Evolutionary conservation across 2,329 filamentous ascomycete genomes (phyloP).

Genomic region (Microcyclosporella mali): DNA sequence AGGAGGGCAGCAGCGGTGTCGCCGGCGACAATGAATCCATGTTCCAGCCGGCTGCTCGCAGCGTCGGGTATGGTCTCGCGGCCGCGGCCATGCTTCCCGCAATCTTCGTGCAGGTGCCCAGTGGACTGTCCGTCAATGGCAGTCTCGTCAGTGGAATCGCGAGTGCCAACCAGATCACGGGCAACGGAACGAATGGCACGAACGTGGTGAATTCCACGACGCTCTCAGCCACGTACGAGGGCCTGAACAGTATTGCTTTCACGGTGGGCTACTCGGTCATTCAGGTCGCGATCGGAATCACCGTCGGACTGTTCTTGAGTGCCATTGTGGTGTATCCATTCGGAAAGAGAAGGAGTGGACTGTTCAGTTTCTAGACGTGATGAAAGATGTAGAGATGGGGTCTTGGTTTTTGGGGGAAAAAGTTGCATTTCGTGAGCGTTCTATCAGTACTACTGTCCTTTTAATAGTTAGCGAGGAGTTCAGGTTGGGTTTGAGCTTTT

Average conservation of each 20-base stretch:
- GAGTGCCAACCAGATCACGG: slow-evolving; percentile 50
- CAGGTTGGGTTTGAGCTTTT: too few relatives aligned
- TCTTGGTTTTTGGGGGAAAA: slow-evolving; percentile 1
- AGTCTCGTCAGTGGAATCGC: slow-evolving; percentile 52
- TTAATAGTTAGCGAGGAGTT: too few relatives aligned
- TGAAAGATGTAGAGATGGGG: not conserved
- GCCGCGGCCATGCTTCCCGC: slow-evolving; percentile 80
- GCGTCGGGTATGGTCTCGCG: slow-evolving; percentile 67
- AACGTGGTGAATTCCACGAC: slow-evolving; percentile 37
- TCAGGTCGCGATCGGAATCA: slow-evolving; percentile 48
- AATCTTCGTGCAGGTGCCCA: slow-evolving; percentile 67
- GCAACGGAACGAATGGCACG: slow-evolving; percentile 38
- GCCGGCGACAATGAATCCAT: slow-evolving; percentile 18
- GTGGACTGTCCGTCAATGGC: slow-evolving; percentile 53
- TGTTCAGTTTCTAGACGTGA: slow-evolving; percentile 35
- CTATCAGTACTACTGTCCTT: too few relatives aligned
- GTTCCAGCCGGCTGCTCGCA: slow-evolving; percentile 33
- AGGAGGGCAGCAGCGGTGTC: slow-evolving; percentile 26
- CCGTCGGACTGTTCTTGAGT: slow-evolving; percentile 44
- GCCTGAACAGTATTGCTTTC: slow-evolving; percentile 41
- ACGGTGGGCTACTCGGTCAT: slow-evolving; percentile 45
- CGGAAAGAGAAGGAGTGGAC: slow-evolving; percentile 42
- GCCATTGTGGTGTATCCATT: slow-evolving; percentile 46
- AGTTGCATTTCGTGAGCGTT: too few relatives aligned
- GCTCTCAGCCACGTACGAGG: slow-evolving; percentile 21